A percentile compares a stretch with the other conserved stretches of the same genome.
These are phyloP conservation scores for Macrophomina pseudophaseolina DNA, from an alignment of 2,329 filamentous ascomycete genomes.

Conservation along the genomic window DNA sequence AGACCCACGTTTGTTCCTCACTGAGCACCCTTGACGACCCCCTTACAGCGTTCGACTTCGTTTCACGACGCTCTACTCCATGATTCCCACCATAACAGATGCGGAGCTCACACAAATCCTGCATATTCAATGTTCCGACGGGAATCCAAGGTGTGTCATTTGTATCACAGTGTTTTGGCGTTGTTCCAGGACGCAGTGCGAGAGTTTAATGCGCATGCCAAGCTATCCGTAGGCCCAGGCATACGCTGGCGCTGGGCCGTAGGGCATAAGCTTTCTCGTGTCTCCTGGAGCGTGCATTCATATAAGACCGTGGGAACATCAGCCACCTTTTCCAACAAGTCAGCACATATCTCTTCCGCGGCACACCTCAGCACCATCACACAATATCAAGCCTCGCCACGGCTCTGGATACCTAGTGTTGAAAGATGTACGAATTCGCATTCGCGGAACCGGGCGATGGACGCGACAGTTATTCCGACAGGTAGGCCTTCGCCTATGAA, in stretches of 20 bases:
- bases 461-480: background rate
- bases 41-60: background rate
- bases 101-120: background rate
- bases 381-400: too few relatives aligned
- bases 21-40: background rate
- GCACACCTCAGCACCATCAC: background rate
- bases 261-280: conserved; percentile 1
- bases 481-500: background rate
- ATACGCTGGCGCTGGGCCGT: background rate
- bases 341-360: background rate
- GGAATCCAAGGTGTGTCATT: too few relatives aligned
- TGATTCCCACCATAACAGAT: background rate
- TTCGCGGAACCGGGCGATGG: background rate
- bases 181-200: background rate
- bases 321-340: background rate
- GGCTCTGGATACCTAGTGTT: too few relatives aligned
- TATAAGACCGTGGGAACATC: background rate
- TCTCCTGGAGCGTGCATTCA: background rate
- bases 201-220: conserved; percentile 12
- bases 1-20: background rate
- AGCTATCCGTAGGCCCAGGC: background rate
- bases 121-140: background rate
- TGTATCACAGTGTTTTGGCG: background rate
- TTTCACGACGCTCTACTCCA: background rate
- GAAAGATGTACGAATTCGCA: conserved; percentile 9